A percentile compares a stretch with the other conserved stretches of the same genome.
phyloP scores from a whole-genome alignment of 2,329 filamentous ascomycete species.

The Alternaria sp. region DNA sequence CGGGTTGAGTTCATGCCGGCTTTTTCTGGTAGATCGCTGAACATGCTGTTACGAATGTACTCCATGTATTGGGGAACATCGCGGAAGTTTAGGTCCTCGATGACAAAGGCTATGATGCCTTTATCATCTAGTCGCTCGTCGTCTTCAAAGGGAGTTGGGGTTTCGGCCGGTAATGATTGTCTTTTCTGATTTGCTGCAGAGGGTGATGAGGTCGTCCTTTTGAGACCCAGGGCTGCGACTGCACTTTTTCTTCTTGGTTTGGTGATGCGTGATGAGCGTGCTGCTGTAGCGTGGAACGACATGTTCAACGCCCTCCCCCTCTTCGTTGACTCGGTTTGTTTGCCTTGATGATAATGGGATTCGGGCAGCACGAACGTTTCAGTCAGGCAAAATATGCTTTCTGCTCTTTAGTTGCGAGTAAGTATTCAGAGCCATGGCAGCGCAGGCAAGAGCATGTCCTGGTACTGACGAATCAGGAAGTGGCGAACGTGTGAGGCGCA shows the following conservation, averaged over 20 bases:
- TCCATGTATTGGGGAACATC: conserved; percentile 71
- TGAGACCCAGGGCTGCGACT: conserved; percentile 39
- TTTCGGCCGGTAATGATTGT: conserved; percentile 29
- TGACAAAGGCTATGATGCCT: conserved; percentile 65
- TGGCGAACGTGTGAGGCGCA: conserved; percentile 24
- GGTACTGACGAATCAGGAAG: conserved; percentile 35
- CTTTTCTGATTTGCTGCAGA: conserved; percentile 50
- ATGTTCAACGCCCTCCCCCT: conserved; percentile 21
- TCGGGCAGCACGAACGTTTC: conserved; percentile 10
- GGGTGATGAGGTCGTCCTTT: conserved; percentile 49
- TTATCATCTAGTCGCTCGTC: conserved; percentile 65
- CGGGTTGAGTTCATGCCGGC: conserved; percentile 71
- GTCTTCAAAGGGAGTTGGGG: conserved; percentile 41
- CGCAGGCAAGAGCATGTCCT: conserved; percentile 25
- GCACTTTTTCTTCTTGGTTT: conserved; percentile 37
- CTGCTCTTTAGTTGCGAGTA: neutral
- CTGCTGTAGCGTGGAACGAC: conserved; percentile 44
- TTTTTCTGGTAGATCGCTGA: conserved; percentile 67
- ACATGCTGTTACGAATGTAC: conserved; percentile 69
- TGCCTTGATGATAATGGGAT: neutral
- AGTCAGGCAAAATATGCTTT: conserved; percentile 14
- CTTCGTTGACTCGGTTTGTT: neutral
- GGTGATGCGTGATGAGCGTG: conserved; percentile 44
- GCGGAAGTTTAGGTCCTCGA: conserved; percentile 64
- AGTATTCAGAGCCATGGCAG: conserved; percentile 27